phyloP scores from a whole-genome alignment of 371 early-diverging fungal genomes.

The Capillidium rhysosporum region DNA sequence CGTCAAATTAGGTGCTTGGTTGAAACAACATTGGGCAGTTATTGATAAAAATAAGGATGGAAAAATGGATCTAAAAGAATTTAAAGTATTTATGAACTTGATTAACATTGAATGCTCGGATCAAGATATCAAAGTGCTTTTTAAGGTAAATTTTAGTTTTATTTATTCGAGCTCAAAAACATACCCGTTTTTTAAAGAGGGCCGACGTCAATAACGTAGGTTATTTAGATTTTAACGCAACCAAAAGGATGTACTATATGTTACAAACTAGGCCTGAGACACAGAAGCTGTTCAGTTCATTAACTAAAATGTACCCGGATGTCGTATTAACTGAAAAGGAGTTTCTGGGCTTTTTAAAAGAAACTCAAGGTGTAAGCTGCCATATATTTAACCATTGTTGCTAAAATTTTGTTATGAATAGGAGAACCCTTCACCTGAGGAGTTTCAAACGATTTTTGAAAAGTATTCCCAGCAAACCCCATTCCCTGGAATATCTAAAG shows the following conservation, averaged over 20 bases:
- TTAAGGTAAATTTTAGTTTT: constrained; percentile 1
- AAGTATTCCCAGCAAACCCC: background rate
- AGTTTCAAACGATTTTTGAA: background rate
- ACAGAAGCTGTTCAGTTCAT: background rate
- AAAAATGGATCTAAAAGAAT: constrained; percentile 1
- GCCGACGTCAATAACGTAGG: background rate
- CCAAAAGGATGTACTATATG: constrained; percentile 1
- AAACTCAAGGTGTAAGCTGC: background rate
- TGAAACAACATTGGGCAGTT: background rate
- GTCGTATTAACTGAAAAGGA: background rate
- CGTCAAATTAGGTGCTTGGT: background rate
- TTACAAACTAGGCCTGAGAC: background rate
- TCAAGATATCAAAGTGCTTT: background rate
- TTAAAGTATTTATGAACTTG: constrained; percentile 2
- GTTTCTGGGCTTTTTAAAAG: background rate
- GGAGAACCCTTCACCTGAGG: background rate
- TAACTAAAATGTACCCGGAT: background rate
- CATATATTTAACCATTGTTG: background rate
- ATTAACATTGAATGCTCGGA: constrained; percentile 4
- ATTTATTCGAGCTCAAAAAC: background rate
- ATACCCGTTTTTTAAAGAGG: background rate
- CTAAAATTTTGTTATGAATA: background rate
- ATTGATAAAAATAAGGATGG: constrained; percentile 5
- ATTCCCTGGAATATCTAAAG: background rate
- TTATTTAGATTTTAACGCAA: constrained; percentile 1